A percentile compares a stretch with the other conserved stretches of the same genome.
Evolutionary conservation across 345 rosid genomes (phyloP).

Genomic region (Lagerstroemia speciosa): DNA sequence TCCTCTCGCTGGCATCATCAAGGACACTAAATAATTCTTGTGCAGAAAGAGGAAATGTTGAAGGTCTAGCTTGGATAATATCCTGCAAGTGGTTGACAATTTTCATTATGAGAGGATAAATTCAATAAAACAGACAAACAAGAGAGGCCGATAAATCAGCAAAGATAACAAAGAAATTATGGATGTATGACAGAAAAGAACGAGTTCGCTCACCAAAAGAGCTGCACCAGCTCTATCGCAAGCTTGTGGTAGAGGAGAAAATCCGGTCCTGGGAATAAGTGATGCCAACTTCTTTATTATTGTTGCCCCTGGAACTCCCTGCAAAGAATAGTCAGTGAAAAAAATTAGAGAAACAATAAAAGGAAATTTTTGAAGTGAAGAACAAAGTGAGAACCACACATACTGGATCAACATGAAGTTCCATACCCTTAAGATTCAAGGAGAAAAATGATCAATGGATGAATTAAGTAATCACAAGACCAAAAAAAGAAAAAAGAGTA

Average conservation of each 20-base stretch:
- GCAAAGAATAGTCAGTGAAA: neutral
- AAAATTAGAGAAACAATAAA: neutral
- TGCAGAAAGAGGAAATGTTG: conserved; percentile 67
- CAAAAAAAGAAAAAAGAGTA: too few species aligned
- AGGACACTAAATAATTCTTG: conserved; percentile 67
- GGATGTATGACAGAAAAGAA: neutral
- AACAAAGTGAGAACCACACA: neutral
- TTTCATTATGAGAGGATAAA: neutral
- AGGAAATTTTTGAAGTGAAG: neutral
- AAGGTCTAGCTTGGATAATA: conserved; percentile 56
- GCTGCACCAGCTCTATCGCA: conserved; percentile 69
- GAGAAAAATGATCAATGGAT: neutral
- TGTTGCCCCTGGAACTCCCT: conserved; percentile 70
- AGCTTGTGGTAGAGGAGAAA: conserved; percentile 58
- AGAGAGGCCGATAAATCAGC: neutral
- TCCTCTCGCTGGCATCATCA: conserved; percentile 94
- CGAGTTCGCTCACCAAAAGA: conserved; percentile 52
- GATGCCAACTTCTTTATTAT: conserved; percentile 49
- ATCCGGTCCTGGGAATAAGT: conserved; percentile 53
- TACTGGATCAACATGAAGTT: neutral
- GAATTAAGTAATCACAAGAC: neutral
- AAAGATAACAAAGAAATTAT: neutral
- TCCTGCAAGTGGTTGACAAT: conserved; percentile 42
- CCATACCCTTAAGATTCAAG: neutral
- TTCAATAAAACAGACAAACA: neutral